A percentile compares a stretch with the other conserved stretches of the same genome.
phyloP scores from a whole-genome alignment of 169 alveolate genomes.

The Plasmodium cynomolgi region DNA sequence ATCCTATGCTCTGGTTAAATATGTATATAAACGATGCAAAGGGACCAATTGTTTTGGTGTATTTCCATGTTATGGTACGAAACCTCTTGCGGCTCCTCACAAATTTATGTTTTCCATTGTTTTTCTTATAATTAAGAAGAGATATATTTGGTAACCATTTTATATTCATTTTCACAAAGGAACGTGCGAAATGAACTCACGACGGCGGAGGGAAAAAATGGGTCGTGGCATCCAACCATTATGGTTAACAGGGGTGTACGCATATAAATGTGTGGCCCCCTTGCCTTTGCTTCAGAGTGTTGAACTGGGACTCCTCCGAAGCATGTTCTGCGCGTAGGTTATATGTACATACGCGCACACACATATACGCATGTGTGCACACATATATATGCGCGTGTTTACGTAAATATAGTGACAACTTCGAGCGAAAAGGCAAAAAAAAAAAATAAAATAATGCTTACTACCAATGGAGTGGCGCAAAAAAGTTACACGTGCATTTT shows the following conservation, averaged over 20 bases:
- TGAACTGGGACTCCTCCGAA: not conserved
- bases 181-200: constrained; percentile 7
- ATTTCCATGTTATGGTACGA: constrained; percentile 86
- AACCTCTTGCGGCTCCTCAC: constrained; percentile 81
- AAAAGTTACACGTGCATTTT: not conserved
- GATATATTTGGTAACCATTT: constrained; percentile 55
- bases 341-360: not conserved
- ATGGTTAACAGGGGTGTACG: not conserved
- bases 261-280: not conserved
- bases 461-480: not conserved
- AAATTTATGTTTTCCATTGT: constrained; percentile 50
- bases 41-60: constrained; percentile 84
- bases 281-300: not conserved
- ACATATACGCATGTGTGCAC: not conserved
- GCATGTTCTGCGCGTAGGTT: not conserved
- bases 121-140: constrained; percentile 24
- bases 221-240: not conserved
- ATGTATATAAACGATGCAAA: constrained; percentile 82
- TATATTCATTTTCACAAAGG: constrained; percentile 46
- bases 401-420: not conserved
- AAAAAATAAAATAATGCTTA: not conserved
- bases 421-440: not conserved
- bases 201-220: not conserved
- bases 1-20: constrained; percentile 84
- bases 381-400: not conserved